Percentiles rank a stretch among this genome's conserved stretches.
These are phyloP conservation scores for Aspergillus felis DNA, from an alignment of 2,329 filamentous ascomycete species.

Conservation along the genomic window DNA sequence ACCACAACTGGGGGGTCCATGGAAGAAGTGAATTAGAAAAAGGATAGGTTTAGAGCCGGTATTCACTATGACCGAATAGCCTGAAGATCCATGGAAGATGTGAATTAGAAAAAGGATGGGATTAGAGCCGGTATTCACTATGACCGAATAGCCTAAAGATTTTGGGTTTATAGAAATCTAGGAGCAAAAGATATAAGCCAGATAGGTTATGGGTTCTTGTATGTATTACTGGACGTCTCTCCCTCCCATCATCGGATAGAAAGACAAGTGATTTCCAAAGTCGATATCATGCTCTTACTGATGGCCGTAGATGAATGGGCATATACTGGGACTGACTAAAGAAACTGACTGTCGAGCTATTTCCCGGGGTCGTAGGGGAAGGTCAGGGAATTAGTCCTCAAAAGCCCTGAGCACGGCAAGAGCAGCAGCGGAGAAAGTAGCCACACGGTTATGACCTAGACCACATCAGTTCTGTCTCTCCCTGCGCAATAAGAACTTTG, in stretches of 20 bases:
- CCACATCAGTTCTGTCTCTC: background rate
- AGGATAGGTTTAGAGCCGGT: too few relatives aligned
- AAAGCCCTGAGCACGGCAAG: conserved; percentile 38
- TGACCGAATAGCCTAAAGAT: too few relatives aligned
- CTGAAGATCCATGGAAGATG: too few relatives aligned
- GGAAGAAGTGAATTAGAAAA: too few relatives aligned
- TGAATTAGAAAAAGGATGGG: too few relatives aligned
- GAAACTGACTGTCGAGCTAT: background rate
- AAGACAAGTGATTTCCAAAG: background rate
- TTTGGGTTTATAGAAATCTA: too few relatives aligned
- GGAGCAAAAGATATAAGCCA: too few relatives aligned
- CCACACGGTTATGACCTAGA: conserved; percentile 40
- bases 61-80: too few relatives aligned
- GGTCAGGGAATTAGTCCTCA: conserved; percentile 19
- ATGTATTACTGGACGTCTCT: background rate
- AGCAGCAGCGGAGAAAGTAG: conserved; percentile 36
- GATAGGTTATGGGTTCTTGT: background rate
- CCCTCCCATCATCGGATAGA: background rate
- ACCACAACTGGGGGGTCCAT: too few relatives aligned
- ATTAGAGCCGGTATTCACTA: too few relatives aligned
- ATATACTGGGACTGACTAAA: background rate
- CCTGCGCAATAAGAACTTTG: background rate
- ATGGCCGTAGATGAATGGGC: background rate
- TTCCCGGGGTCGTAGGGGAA: background rate
- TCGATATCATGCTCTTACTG: background rate